Conservation (phyloP, 352 stramenopile species). For the Phytophthora tentaculata region DNA sequence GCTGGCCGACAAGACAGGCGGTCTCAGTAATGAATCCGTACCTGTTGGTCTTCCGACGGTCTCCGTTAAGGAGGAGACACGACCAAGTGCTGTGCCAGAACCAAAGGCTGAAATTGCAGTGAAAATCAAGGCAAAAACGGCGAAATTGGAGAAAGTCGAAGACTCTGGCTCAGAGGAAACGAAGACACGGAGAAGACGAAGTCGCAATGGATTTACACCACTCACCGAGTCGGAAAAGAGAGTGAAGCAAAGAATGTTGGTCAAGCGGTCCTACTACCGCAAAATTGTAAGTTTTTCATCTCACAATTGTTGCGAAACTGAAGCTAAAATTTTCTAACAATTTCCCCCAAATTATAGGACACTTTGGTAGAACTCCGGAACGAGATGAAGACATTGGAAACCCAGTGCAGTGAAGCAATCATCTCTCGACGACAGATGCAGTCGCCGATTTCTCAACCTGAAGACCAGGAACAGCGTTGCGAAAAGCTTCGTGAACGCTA, state of each 20-base stretch:
- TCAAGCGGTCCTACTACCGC: conserved; percentile 78
- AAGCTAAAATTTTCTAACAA: not conserved
- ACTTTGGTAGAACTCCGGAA: conserved; percentile 64
- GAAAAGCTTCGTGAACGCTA: conserved; percentile 57
- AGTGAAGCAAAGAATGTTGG: conserved; percentile 71
- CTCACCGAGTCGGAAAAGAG: conserved; percentile 65
- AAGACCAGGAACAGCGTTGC: conserved; percentile 29
- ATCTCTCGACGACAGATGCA: conserved; percentile 33
- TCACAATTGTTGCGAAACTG: not conserved
- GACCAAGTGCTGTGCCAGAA: not conserved
- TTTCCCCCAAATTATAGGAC: conserved; percentile 33
- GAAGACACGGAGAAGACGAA: conserved; percentile 18
- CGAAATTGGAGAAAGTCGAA: not conserved
- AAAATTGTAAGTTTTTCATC: conserved; percentile 60
- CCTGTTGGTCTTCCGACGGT: not conserved
- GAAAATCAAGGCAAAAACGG: conserved; percentile 6
- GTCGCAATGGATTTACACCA: conserved; percentile 40
- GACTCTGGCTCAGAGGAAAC: conserved; percentile 3
- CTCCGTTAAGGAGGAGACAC: conserved; percentile 15
- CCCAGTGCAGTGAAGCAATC: conserved; percentile 48
- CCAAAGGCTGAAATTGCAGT: not conserved
- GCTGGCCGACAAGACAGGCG: conserved; percentile 21
- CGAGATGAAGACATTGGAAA: conserved; percentile 55
- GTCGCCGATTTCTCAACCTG: conserved; percentile 5
- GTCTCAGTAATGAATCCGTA: not conserved